phyloP scores from a whole-genome alignment of 495 filamentous ascomycete genomes.

The Penicillium chermesinum region DNA sequence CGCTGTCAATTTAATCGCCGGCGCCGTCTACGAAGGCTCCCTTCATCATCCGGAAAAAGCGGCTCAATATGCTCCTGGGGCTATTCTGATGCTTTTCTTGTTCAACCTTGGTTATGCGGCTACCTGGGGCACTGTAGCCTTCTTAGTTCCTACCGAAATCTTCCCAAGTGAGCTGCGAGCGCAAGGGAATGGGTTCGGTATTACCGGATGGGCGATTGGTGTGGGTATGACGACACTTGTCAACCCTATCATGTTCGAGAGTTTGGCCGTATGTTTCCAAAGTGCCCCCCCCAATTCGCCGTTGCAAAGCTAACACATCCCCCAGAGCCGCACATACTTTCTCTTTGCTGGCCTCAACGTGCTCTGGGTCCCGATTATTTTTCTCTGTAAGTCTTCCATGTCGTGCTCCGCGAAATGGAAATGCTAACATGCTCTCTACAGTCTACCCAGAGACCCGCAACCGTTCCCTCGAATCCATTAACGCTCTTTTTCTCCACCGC shows the following conservation, averaged over 20 bases:
- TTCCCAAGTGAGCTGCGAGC: constrained; percentile 48
- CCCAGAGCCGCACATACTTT: constrained; percentile 45
- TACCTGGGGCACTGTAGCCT: constrained; percentile 53
- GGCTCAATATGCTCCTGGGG: constrained; percentile 38
- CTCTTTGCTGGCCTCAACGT: constrained; percentile 50
- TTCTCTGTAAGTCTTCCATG: constrained; percentile 27
- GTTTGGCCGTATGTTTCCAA: constrained; percentile 24
- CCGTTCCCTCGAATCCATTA: constrained; percentile 55
- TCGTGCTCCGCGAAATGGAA: neutral
- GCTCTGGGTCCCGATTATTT: constrained; percentile 49
- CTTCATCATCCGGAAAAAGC: constrained; percentile 25
- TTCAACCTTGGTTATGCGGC: constrained; percentile 50
- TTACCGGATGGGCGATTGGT: constrained; percentile 55
- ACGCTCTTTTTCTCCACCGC: constrained; percentile 45
- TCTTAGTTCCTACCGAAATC: constrained; percentile 50
- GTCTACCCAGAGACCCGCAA: constrained; percentile 56
- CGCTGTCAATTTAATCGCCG: constrained; percentile 32
- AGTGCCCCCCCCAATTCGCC: neutral
- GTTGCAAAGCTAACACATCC: constrained; percentile 4
- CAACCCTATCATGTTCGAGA: constrained; percentile 47
- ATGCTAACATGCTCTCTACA: constrained; percentile 6
- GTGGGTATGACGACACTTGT: constrained; percentile 51
- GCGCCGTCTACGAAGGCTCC: constrained; percentile 37
- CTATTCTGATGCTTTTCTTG: constrained; percentile 49
- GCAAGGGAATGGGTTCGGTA: constrained; percentile 52